These are phyloP conservation scores for Penicillium verrucosum DNA, from an alignment of 2,329 filamentous ascomycete species.

Conservation along the genomic window DNA sequence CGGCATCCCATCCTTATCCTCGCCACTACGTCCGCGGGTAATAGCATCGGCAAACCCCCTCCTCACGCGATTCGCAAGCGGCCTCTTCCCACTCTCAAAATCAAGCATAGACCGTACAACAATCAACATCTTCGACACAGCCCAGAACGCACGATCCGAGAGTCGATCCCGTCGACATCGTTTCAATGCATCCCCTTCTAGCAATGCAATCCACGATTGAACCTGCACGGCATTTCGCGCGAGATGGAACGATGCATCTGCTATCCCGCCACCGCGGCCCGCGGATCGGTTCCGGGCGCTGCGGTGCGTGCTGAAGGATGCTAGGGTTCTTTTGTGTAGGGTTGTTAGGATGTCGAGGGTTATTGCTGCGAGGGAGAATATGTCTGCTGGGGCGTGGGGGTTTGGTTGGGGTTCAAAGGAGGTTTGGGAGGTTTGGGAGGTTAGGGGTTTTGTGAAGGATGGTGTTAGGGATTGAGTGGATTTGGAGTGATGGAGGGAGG, in stretches of 20 bases:
- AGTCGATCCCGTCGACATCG: constrained; percentile 23
- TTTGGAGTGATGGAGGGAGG: constrained; percentile 32
- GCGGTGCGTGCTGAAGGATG: constrained; percentile 56
- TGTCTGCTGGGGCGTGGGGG: constrained; percentile 43
- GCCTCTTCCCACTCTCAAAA: constrained; percentile 31
- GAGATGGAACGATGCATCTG: constrained; percentile 58
- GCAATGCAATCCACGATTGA: constrained; percentile 53
- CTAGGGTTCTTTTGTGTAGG: constrained; percentile 55
- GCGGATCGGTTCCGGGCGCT: constrained; percentile 51
- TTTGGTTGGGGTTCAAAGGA: constrained; percentile 21
- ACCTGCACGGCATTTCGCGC: constrained; percentile 52
- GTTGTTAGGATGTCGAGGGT: constrained; percentile 59
- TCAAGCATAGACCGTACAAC: constrained; percentile 39
- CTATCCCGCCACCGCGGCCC: constrained; percentile 48
- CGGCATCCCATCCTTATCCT: neutral
- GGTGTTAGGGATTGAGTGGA: constrained; percentile 34
- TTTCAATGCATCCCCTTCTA: constrained; percentile 50
- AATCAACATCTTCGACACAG: constrained; percentile 39
- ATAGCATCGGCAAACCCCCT: constrained; percentile 19
- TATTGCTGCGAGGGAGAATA: constrained; percentile 59
- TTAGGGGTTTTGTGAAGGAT: constrained; percentile 21
- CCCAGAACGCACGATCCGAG: constrained; percentile 38
- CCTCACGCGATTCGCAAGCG: constrained; percentile 33
- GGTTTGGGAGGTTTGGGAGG: constrained; percentile 15
- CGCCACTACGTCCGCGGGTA: neutral